These are phyloP conservation scores for Jimgerdemannia flammicorona DNA, from an alignment of 192 early-diverging fungal species.

Conservation along the genomic window DNA sequence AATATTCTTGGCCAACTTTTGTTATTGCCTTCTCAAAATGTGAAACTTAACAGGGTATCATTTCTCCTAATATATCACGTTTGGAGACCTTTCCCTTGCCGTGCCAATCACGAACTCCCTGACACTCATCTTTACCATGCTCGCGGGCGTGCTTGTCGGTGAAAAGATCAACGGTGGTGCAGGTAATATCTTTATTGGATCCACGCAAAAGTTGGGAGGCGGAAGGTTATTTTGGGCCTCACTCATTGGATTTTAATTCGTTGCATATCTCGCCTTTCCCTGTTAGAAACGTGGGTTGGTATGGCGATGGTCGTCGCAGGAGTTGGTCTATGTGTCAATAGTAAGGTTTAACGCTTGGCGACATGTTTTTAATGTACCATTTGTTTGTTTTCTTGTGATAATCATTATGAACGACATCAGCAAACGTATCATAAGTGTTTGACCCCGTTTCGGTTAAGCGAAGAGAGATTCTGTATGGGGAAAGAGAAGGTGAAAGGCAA, in stretches of 20 bases:
- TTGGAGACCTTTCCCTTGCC: slow-evolving; percentile 77
- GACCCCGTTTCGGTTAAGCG: too few relatives aligned
- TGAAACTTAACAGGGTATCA: slow-evolving; percentile 11
- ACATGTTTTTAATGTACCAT: too few relatives aligned
- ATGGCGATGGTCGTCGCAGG: slow-evolving; percentile 68
- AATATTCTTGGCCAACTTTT: too few relatives aligned
- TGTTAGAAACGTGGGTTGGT: slow-evolving; percentile 56
- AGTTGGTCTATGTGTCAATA: slow-evolving; percentile 62
- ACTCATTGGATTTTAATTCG: not conserved
- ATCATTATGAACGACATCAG: too few relatives aligned
- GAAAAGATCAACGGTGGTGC: slow-evolving; percentile 61
- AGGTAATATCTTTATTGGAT: not conserved
- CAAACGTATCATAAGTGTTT: too few relatives aligned
- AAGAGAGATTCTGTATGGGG: too few relatives aligned
- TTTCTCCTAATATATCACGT: not conserved
- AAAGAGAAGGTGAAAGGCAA: too few relatives aligned
- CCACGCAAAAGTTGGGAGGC: not conserved
- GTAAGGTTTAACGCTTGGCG: slow-evolving; percentile 16
- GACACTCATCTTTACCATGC: slow-evolving; percentile 80
- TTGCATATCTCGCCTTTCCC: not conserved
- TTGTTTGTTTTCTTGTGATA: too few relatives aligned
- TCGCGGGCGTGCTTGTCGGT: slow-evolving; percentile 77
- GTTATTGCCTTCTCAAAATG: too few relatives aligned
- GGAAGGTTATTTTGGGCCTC: not conserved
- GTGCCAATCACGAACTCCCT: slow-evolving; percentile 92